Base-by-base conservation (phyloP, 805 yeast genomes). In the Metschnikowia drakensbergensis region DNA sequence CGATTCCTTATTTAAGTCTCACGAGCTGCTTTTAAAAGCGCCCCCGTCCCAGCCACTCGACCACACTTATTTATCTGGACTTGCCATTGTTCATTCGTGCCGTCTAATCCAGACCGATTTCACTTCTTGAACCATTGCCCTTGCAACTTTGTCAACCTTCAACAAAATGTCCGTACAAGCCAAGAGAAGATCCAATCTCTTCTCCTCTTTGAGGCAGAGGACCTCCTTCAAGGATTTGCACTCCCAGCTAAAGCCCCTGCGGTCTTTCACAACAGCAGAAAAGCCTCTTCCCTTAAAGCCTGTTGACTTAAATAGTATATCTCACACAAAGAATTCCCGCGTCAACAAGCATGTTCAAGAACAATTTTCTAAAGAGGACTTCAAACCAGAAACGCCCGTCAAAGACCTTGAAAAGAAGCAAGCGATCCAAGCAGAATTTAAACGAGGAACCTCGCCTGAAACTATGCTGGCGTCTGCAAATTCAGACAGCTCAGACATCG, bases 141-240 rank as follows among this genome's bases (percentile, higher is more conserved):
- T n/a, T 28, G 32, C 32, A 10, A 40, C 25, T 41, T 33, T 11
- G 37, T 17, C 10, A 32, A 9, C 11, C 5, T 17, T 22, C 11
- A 25, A 6, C 28, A 26, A 7, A 5, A 42, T 42, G 45, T 32
- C 38, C 23, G 11, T n/a, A 6, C 45, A 42, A 27, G 13, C 26
- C 13, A 32, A 33, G 46, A 51, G 51, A 48, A 51, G 37, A 35
- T 48, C 54, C 28, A 42, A 42, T 13, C 39, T 51, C 13, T 51
- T 51, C 43, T 45, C 46, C 35, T 31, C 51, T 8, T 48, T 51
- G 29, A 48, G 41, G 40, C 41, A 48, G n/a, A 50, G 54, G 17
- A 32, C 45, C 34, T 51, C 54, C 10, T 37, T 45, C 40, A 48
- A 46, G 37, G 54, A 51, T 22, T 42, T 51, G 13, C 46, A 42